Conservation (phyloP, 768 basidiomycete species). For the Clavaria fumosa region DNA sequence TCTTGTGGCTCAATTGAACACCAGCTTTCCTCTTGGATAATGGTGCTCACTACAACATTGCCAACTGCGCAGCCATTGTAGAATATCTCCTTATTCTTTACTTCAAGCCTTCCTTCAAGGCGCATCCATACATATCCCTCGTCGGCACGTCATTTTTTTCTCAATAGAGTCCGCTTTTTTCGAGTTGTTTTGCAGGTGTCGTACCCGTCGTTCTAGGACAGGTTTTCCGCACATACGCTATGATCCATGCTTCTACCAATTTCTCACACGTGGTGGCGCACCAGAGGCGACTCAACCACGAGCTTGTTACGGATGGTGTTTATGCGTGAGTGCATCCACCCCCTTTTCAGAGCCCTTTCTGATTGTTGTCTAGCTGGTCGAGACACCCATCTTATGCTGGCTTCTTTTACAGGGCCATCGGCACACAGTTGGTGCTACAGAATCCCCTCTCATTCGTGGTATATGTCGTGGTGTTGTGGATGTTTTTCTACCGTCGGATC, state of each 20-base stretch:
- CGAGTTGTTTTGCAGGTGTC: constrained; percentile 33
- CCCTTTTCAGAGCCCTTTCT: not conserved
- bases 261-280: constrained; percentile 85
- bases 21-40: constrained; percentile 91
- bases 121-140: constrained; percentile 37
- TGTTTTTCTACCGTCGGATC: constrained; percentile 76
- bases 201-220: constrained; percentile 56
- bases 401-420: constrained; percentile 96
- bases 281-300: constrained; percentile 56
- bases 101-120: constrained; percentile 50
- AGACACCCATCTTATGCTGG: constrained; percentile 95
- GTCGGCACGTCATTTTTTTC: constrained; percentile 30
- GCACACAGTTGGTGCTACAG: constrained; percentile 83
- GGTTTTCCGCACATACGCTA: constrained; percentile 70
- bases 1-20: constrained; percentile 1
- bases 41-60: constrained; percentile 69
- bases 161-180: constrained; percentile 2
- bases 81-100: constrained; percentile 70
- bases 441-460: constrained; percentile 62
- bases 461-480: constrained; percentile 59
- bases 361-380: constrained; percentile 38
- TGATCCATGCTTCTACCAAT: constrained; percentile 88
- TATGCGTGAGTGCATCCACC: constrained; percentile 50
- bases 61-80: constrained; percentile 57
- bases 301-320: constrained; percentile 76